Evolutionary conservation across 2,329 filamentous ascomycete species (phyloP).

Genomic region (Diaporthe velutina): DNA sequence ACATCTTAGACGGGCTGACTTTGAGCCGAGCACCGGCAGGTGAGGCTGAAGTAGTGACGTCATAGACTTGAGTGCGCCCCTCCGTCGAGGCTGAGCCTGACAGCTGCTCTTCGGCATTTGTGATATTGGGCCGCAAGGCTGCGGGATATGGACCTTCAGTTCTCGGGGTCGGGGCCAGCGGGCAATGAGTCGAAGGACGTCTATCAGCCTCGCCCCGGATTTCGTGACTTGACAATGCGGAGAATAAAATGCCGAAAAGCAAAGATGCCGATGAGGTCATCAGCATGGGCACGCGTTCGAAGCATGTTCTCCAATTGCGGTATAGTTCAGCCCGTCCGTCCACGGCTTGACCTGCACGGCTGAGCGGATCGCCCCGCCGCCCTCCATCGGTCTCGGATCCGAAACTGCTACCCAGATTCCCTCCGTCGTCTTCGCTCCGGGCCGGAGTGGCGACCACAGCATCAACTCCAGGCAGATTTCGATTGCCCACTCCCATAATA

Average conservation of each 20-base stretch:
- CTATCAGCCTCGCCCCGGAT: background rate
- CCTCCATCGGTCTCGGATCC: slow-evolving; percentile 7
- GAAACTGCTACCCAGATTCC: background rate
- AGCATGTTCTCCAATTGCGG: background rate
- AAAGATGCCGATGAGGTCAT: slow-evolving; percentile 4
- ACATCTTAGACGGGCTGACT: slow-evolving; percentile 42
- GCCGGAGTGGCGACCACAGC: background rate
- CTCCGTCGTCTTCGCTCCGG: background rate
- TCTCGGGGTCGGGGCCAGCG: background rate
- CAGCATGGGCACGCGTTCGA: background rate
- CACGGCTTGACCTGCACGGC: background rate
- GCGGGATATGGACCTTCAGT: background rate
- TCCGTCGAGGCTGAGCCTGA: background rate
- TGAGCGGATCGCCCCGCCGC: slow-evolving; percentile 8
- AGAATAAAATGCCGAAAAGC: slow-evolving; percentile 3
- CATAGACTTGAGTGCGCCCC: background rate
- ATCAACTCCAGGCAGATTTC: background rate
- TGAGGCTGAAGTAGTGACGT: slow-evolving; percentile 30
- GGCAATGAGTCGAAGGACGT: background rate
- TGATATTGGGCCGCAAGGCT: background rate
- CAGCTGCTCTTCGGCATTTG: background rate
- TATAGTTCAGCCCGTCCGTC: background rate
- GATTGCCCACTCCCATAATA: background rate
- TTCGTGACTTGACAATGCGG: background rate
- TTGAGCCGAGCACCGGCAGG: slow-evolving; percentile 42